Evolutionary conservation across 2,329 filamentous ascomycete species (phyloP), one percentile per base, ranked within the genome.

Genomic region (Remersonia thermophila): DNA sequence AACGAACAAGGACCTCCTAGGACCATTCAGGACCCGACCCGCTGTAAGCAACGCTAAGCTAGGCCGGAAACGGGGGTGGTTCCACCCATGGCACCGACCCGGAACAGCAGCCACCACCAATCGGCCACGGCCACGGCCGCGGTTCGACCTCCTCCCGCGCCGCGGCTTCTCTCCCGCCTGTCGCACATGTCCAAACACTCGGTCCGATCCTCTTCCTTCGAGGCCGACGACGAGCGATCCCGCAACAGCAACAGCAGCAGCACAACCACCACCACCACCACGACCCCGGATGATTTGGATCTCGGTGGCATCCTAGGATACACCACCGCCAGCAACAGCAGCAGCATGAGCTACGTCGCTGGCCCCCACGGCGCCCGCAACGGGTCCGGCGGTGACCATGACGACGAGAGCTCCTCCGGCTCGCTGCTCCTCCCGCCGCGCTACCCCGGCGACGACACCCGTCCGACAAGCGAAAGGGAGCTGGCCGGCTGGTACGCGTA

Each of bases 401-500:
- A n/a, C 27, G 6, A 28, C 27, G 27, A 28, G 4, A 6, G 6
- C 27, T 5, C 4, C 27, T 6, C 5, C 20, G 20, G 20, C 12
- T 7, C 27, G 7, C 7, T n/a, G 12, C 27, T 46, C 47, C 44
- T 47, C 47, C 42, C 47, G 14, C 63, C 73, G 37, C 68, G 73
- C 39, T 94, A 93, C 56, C 67, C 69, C 2, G 85, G 83, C 43
- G 85, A 96, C 56, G 91, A 98, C 58, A 83, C 77, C 16, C 72
- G 89, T n/a, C 73, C 82, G 37, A 96, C 91, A 8, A 94, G 83
- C 57, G 65, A 63, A 49, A 89, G 82, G 58, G 91, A 98, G 69
- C 71, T 96, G 41, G 67, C 77, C 27, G 91, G 89, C 49, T 98
- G 93, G 83, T 98, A 96, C 60, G 80, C 81, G 56, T 96, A 96